These are phyloP conservation scores for Hymenoscyphus albidus DNA, from an alignment of 2,329 filamentous ascomycete genomes.

Conservation along the genomic window DNA sequence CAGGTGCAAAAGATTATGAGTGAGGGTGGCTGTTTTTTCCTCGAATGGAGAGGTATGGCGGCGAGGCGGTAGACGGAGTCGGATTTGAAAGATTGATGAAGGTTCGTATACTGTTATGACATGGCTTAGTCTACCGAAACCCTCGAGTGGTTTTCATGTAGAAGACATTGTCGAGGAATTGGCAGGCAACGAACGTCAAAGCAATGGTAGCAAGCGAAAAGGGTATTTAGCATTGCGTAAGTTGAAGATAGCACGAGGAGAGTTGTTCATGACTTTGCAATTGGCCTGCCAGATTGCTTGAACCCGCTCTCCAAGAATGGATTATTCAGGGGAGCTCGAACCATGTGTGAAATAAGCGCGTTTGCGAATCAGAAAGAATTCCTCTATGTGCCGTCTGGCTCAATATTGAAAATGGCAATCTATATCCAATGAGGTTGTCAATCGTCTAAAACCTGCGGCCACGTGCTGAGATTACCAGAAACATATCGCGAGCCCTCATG, in stretches of 20 bases:
- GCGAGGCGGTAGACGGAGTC: background rate
- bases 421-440: no score
- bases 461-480: no score
- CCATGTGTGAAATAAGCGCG: no score
- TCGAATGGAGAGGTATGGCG: background rate
- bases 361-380: no score
- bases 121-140: background rate
- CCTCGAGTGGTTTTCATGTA: background rate
- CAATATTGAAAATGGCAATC: no score
- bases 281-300: background rate
- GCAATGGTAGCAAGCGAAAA: no score
- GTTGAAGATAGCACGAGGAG: no score
- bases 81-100: background rate
- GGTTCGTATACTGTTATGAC: conserved; percentile 7
- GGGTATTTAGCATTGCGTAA: no score
- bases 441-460: no score
- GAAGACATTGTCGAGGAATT: background rate
- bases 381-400: no score
- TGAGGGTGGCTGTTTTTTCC: background rate
- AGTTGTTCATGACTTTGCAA: background rate
- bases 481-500: no score
- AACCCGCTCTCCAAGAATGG: background rate
- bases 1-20: conserved; percentile 7
- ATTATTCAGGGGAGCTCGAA: no score
- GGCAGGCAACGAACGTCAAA: background rate